These are phyloP conservation scores for Agarophyton chilense DNA, from an alignment of 23 red algal species.

Conservation along the genomic window DNA sequence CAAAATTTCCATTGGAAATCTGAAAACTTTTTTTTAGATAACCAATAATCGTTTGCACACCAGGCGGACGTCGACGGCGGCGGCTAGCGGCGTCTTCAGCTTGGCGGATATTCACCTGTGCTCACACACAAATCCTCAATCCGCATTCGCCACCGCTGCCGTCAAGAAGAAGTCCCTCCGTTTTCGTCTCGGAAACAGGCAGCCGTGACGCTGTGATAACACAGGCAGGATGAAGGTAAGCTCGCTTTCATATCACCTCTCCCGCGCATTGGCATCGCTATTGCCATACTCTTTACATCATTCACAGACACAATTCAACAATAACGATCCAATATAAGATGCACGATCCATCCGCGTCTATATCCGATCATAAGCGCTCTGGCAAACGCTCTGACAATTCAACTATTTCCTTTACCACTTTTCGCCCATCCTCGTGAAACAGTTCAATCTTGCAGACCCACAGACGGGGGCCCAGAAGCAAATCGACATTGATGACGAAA, in stretches of 20 bases:
- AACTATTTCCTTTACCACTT: background rate
- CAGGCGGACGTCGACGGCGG: background rate
- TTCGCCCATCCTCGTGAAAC: no score
- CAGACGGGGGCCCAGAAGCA: slow-evolving; percentile 97
- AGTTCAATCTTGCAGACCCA: slow-evolving; percentile 98
- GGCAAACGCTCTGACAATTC: background rate
- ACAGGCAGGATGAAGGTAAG: slow-evolving; percentile 25
- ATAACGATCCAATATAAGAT: background rate
- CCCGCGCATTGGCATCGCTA: background rate
- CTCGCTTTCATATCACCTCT: background rate
- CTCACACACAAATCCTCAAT: no score
- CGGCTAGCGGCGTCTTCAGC: background rate
- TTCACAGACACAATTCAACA: background rate
- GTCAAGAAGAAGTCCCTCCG: background rate
- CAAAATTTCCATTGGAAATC: background rate
- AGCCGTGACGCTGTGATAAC: slow-evolving; percentile 8
- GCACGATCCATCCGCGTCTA: background rate
- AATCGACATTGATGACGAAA: slow-evolving; percentile 96
- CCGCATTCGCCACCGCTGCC: no score
- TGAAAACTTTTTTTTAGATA: background rate
- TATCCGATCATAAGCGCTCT: no score
- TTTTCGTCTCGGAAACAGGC: background rate
- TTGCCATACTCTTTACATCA: background rate
- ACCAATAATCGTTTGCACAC: background rate
- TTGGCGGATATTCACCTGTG: background rate